Evolutionary conservation across 1,139 yeast species (phyloP), one percentile per base, ranked within the genome.

Genomic region (Yamadazyma pseudoaaseri): DNA sequence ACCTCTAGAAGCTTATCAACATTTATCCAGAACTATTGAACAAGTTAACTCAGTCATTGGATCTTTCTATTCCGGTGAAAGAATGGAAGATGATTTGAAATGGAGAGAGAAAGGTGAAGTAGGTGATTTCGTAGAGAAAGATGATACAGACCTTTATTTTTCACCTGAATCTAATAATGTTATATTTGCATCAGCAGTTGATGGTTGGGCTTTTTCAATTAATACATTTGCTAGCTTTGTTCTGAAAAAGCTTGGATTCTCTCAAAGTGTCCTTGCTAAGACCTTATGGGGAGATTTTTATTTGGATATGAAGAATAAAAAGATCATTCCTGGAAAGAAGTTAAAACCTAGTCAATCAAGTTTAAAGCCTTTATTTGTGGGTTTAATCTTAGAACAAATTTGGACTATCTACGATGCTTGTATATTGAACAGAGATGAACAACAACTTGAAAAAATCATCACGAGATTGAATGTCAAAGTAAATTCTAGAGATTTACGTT

Each of bases 201-300:
- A 92, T 59, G 97, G 97, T 4, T 94, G 98, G 98, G 98, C 97
- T 1, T 94, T 94, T 58, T 85, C 89, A 33, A 70, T 94, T 25
- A 79, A 86, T 38, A 96, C 94, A 40, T 85, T 92, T 61, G 86
- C 97, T 5, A 81, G 85, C 38, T 79, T 94, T 26, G 87, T 87
- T 53, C 94, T 84, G 61, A 77, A 79, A 25, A 89, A 87, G 51
- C 65, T 92, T 23, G 97, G 96, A 0, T 84, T 92, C 47, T 85
- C 87, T 42, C 80, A 89, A 41, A 76, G 77, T 21, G 87, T 79
- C 37, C 70, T 94, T 30, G 80, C 84, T 41, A 86, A 86, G 51
- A 89, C 92, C n/a, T 65, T 94, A 3, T 94, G 98, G 98, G 98
- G 98, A 20, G 96, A 92, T 52, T 92, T 65, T 55, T 87, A 79